Evolutionary conservation across 2,329 filamentous ascomycete species (phyloP), one percentile per base, ranked within the genome.

Genomic region (Cytospora paraplurivora): DNA sequence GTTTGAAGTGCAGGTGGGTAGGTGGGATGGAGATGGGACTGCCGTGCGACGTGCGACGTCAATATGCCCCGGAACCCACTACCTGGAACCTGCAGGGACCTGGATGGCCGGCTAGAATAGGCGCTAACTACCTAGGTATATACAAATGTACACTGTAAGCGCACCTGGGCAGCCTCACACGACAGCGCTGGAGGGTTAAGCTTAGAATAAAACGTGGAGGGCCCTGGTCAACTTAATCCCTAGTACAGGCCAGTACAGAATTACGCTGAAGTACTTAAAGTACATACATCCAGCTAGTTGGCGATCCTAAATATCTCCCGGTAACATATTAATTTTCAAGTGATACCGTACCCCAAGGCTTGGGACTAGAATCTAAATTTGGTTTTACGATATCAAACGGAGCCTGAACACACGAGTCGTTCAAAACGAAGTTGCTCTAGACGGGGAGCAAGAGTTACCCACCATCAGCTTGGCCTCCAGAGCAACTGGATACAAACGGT

Each of bases 11-110:
- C 44, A 47, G 44, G 44, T 47, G 44, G 44, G 44, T 27, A 27
- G 12, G 8, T 37, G 35, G 35, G 35, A 37, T 37, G 35, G 35
- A 58, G 37, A 47, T n/a, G 41, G 59, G 38, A 53, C 21, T 49
- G 38, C 44, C 38, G 59, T 47, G 59, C 59, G 52, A 61, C 38
- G 59, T 47, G 59, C 59, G 52, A 61, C 59, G 59, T 61, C 59
- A 61, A 49, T 55, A 53, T 10, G 44, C n/a, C 44, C 44, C 44
- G n/a, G n/a, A 47, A 27, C 27, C 27, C 27, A 27, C 27, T 27
- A 27, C 27, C 27, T 27, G 27, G 27, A 47, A 47, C 27, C 59
- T 33, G 37, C 51, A 50, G 52, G 51, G 51, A 61, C 41, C 44
- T 21, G 44, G 44, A 21, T 47, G 44, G 44, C 13, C 37, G 35